Conservation (phyloP, 164 flowering plant genomes). For the Chimonanthus praecox region DNA sequence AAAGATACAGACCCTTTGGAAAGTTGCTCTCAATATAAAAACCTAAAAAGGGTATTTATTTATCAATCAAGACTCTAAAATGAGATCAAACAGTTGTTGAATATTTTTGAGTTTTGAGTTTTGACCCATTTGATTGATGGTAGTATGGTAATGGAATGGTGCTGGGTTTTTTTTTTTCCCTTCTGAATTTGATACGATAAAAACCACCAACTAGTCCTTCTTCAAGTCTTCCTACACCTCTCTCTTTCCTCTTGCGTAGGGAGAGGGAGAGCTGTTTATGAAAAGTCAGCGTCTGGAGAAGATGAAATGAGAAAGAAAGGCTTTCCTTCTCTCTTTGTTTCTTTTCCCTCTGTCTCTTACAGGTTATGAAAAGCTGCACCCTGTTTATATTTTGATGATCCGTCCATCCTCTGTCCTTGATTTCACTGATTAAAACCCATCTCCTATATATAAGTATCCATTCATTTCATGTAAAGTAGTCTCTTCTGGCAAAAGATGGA, state of each 20-base stretch:
- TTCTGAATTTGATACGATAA: slow-evolving; percentile 8
- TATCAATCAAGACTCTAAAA: no score
- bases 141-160: no score
- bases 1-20: background rate
- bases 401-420: background rate
- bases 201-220: slow-evolving; percentile 7
- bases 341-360: slow-evolving; percentile 14
- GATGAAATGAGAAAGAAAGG: slow-evolving; percentile 6
- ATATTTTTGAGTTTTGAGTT: background rate
- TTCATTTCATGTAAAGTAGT: slow-evolving; percentile 17
- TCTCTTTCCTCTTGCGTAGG: slow-evolving; percentile 23
- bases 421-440: slow-evolving; percentile 12
- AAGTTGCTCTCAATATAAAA: no score
- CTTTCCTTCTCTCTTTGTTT: slow-evolving; percentile 26
- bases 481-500: slow-evolving; percentile 42
- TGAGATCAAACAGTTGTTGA: slow-evolving; percentile 15
- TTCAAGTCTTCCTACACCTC: slow-evolving; percentile 14
- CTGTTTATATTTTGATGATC: slow-evolving; percentile 7
- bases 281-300: slow-evolving; percentile 61
- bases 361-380: slow-evolving; percentile 1
- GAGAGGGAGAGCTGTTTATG: slow-evolving; percentile 24
- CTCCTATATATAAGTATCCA: background rate
- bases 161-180: no score
- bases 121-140: slow-evolving; percentile 22
- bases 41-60: no score